Conservation (phyloP, 140 eudicot genomes). For the Flaveria floridana region DNA sequence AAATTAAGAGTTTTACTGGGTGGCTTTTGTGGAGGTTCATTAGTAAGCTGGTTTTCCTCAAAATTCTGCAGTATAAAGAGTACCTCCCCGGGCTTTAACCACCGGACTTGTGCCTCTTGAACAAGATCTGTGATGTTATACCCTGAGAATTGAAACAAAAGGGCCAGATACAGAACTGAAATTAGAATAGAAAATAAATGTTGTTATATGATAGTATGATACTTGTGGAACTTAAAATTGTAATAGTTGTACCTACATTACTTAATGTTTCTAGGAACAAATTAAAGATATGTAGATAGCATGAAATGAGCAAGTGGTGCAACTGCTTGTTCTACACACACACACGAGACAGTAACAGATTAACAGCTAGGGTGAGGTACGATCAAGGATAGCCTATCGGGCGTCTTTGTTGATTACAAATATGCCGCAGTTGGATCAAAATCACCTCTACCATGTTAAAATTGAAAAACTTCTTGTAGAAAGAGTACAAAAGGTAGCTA, state of each 20-base stretch:
- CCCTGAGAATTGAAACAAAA: constrained; percentile 42
- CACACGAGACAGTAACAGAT: not conserved
- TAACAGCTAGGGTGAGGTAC: not conserved
- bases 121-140: constrained; percentile 60
- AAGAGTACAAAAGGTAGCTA: not conserved
- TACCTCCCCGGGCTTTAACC: constrained; percentile 93
- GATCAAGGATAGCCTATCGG: not conserved
- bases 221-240: not conserved
- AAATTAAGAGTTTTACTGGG: constrained; percentile 5
- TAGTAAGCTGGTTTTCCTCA: constrained; percentile 66
- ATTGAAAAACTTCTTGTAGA: not conserved
- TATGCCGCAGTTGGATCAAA: not conserved
- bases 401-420: not conserved
- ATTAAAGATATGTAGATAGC: not conserved
- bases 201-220: not conserved
- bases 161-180: constrained; percentile 14
- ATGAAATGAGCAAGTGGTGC: not conserved
- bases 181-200: not conserved
- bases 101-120: constrained; percentile 79
- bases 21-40: constrained; percentile 70
- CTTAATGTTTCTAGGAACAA: constrained; percentile 5
- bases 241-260: not conserved
- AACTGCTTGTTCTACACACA: constrained; percentile 4
- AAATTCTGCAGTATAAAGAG: constrained; percentile 73
- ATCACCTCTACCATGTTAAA: not conserved